Evolutionary conservation across 2,329 filamentous ascomycete genomes (phyloP).

Genomic region (Colletotrichum scovillei): DNA sequence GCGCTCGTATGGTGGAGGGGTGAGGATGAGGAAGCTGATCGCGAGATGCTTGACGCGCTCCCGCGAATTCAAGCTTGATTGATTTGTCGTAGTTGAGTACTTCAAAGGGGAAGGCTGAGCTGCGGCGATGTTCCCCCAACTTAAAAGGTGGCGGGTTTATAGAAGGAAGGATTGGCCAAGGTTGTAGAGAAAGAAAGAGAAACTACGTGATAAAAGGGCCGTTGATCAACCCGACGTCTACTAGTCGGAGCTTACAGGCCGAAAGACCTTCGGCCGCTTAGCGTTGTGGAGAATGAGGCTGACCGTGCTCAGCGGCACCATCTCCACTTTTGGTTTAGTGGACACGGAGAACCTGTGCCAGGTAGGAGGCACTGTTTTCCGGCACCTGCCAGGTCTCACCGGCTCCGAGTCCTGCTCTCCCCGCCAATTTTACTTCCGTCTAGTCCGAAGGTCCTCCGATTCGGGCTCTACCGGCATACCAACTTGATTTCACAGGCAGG

Average conservation of each 20-base stretch:
- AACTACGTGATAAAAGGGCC: not conserved
- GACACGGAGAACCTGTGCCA: no score
- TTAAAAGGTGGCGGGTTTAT: not conserved
- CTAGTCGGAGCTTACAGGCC: not conserved
- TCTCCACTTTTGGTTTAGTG: not conserved
- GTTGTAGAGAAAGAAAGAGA: not conserved
- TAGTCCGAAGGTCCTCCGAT: not conserved
- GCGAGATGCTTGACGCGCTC: not conserved
- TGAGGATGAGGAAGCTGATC: not conserved
- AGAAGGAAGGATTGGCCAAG: not conserved
- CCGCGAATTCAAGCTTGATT: not conserved
- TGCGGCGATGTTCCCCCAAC: no score
- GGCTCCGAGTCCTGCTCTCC: not conserved
- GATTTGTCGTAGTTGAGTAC: not conserved
- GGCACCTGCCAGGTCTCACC: not conserved
- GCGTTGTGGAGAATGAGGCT: conserved; percentile 11
- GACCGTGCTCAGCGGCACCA: not conserved
- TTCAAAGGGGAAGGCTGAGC: not conserved
- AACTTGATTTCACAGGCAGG: not conserved
- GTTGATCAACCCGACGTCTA: not conserved
- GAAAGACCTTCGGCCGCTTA: not conserved
- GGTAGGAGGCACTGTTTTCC: not conserved
- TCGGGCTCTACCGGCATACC: not conserved
- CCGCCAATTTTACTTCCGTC: not conserved
- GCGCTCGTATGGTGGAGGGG: conserved; percentile 37